These are phyloP conservation scores for Tuber umbilicatum DNA, from an alignment of 495 filamentous ascomycete genomes.

Conservation along the genomic window DNA sequence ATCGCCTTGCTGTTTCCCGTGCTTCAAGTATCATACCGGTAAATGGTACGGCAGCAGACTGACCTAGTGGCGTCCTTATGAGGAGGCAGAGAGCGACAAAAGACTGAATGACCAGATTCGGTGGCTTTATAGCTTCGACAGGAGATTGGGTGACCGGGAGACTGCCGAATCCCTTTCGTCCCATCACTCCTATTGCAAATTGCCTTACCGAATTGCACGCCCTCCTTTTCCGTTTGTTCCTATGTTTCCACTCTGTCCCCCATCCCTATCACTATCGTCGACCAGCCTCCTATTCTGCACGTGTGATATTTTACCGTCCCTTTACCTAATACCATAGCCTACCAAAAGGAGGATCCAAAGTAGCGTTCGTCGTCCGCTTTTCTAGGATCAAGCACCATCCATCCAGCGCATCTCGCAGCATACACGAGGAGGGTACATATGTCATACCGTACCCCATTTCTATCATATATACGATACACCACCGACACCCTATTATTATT, in stretches of 20 bases:
- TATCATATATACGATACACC: background rate
- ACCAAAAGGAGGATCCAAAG: background rate
- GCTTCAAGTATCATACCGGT: background rate
- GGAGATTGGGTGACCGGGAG: background rate
- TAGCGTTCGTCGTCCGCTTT: background rate
- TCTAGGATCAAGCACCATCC: background rate
- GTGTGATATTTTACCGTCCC: background rate
- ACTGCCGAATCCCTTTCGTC: background rate
- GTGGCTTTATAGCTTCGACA: background rate
- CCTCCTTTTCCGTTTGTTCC: background rate
- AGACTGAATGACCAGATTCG: background rate
- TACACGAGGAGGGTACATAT: background rate
- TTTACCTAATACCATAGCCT: background rate
- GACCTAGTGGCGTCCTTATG: constrained; percentile 13
- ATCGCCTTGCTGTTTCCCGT: constrained; percentile 26
- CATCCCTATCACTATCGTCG: background rate
- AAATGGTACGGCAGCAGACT: constrained; percentile 14
- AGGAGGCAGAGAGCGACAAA: constrained; percentile 2
- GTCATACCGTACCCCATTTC: background rate
- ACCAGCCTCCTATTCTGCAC: background rate
- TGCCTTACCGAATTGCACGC: background rate
- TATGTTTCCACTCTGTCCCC: background rate
- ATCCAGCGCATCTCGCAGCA: background rate
- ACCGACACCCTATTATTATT: background rate
- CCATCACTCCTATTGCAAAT: background rate